A percentile compares a stretch with the other conserved stretches of the same genome.
Evolutionary conservation across 768 basidiomycete genomes (phyloP).

Genomic region (Lactifluus subvellereus): DNA sequence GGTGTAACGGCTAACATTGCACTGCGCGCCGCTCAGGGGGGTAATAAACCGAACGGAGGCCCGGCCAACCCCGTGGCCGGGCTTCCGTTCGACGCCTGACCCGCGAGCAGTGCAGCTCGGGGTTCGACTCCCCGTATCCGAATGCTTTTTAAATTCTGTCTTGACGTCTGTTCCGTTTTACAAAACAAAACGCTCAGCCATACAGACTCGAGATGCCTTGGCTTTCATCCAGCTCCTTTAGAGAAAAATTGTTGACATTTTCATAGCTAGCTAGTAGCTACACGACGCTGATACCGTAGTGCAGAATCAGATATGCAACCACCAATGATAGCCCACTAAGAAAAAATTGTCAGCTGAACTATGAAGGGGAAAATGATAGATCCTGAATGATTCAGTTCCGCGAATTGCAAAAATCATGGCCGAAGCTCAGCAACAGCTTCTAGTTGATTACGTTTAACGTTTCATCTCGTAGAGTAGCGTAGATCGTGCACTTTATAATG

Average conservation of each 20-base stretch:
- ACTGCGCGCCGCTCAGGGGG: conserved; percentile 27
- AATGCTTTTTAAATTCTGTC: conserved; percentile 1
- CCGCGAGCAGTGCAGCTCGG: conserved; percentile 33
- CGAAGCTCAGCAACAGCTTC: conserved; percentile 83
- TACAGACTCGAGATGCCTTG: background rate
- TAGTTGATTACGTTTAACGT: conserved; percentile 64
- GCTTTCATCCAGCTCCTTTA: too few species aligned
- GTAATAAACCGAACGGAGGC: too few species aligned
- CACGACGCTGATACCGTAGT: background rate
- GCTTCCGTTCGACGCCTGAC: too few species aligned
- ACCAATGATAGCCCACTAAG: background rate
- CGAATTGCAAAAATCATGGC: conserved; percentile 45
- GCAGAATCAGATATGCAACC: background rate
- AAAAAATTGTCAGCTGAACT: background rate
- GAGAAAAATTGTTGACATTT: background rate
- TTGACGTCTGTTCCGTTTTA: background rate
- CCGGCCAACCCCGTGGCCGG: too few species aligned
- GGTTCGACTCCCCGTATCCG: conserved; percentile 40
- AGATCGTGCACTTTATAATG: background rate
- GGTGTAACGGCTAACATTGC: conserved; percentile 38
- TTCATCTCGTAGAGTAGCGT: conserved; percentile 36
- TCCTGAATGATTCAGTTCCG: conserved; percentile 24
- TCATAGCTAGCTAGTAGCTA: background rate
- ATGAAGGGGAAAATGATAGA: background rate
- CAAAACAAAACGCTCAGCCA: conserved; percentile 10